Percentiles rank a stretch among this genome's conserved stretches.
These are phyloP conservation scores for Cladosporium sp. DNA, from an alignment of 2,329 filamentous ascomycete genomes.

Conservation along the genomic window DNA sequence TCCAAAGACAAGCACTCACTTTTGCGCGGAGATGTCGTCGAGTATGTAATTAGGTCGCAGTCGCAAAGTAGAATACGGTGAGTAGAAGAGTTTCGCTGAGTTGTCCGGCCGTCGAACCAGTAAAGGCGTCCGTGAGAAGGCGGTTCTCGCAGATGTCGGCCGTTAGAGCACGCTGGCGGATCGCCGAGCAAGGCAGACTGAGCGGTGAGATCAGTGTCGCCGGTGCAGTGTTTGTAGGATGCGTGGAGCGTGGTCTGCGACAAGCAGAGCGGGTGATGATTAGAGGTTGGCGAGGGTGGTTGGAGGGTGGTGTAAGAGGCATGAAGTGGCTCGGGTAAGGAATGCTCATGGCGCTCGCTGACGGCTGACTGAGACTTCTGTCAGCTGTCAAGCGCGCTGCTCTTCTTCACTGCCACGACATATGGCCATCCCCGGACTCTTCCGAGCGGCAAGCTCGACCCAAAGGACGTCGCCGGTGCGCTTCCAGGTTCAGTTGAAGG, in stretches of 20 bases:
- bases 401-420: background rate
- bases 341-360: background rate
- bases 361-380: background rate
- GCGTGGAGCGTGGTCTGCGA: conserved; percentile 27
- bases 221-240: conserved; percentile 2
- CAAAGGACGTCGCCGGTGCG: background rate
- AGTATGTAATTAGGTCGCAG: conserved; percentile 22
- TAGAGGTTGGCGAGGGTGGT: conserved; percentile 22
- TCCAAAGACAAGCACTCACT: conserved; percentile 22
- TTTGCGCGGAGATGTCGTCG: conserved; percentile 11
- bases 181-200: conserved; percentile 11
- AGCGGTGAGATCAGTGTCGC: conserved; percentile 6
- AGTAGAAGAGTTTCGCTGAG: conserved; percentile 22
- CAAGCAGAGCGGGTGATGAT: conserved; percentile 26
- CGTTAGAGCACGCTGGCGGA: conserved; percentile 23
- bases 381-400: background rate
- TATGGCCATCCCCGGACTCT: background rate
- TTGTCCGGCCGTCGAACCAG: conserved; percentile 50
- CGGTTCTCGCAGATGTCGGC: conserved; percentile 34
- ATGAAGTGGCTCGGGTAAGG: background rate
- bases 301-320: conserved; percentile 14
- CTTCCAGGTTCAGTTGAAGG: background rate
- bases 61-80: conserved; percentile 19
- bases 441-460: conserved; percentile 7
- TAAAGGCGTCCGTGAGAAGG: conserved; percentile 60